Base-by-base conservation (phyloP, 768 basidiomycete genomes). In the Fomitopsis serialis region DNA sequence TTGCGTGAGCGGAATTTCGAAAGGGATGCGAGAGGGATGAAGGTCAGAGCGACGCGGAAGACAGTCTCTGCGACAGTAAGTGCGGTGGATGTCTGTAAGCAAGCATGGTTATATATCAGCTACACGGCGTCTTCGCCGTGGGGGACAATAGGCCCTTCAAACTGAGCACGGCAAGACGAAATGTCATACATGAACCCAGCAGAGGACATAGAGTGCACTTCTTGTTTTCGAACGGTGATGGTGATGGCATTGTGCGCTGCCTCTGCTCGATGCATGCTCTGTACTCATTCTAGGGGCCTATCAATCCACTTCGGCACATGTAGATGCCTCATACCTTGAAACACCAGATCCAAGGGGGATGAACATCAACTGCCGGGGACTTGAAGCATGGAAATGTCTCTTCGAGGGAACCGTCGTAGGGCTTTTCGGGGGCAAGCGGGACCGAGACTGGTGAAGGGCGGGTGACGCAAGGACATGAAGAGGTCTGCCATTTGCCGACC, bases 41-140 rank as follows among this genome's bases (percentile, higher is more conserved):
- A 81, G 0, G 89, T 91, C 32, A 92, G 73, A 0, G 81, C 82
- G 49, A 92, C 74, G 54, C 91, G 80, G 44, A 77, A 82, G 37
- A 80, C 79, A 8, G 83, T 89, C 46, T 84, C 79, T 17, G 81
- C 79, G n/a, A 86, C 42, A 61, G 86, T 84, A 48, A 92, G 72
- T 0, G 84, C 78, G 19, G 82, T 78, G 6, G 90, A 89, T 1
- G 85, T 76, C 90, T 92, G 22, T 32, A 58, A 50, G 52, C 17
- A 24, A 13, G 24, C 15, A 40, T 40, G 37, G 15, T 15, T 6
- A 40, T 35, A n/a, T n/a, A n/a, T n/a, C n/a, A n/a, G n/a, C n/a
- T n/a, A n/a, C n/a, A n/a, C n/a, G n/a, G n/a, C n/a, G n/a, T n/a
- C n/a, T n/a, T n/a, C n/a, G n/a, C n/a, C n/a, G n/a, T n/a, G n/a